Conservation (phyloP, 2,329 filamentous ascomycete genomes). For the Sphaerulina vaccinii region DNA sequence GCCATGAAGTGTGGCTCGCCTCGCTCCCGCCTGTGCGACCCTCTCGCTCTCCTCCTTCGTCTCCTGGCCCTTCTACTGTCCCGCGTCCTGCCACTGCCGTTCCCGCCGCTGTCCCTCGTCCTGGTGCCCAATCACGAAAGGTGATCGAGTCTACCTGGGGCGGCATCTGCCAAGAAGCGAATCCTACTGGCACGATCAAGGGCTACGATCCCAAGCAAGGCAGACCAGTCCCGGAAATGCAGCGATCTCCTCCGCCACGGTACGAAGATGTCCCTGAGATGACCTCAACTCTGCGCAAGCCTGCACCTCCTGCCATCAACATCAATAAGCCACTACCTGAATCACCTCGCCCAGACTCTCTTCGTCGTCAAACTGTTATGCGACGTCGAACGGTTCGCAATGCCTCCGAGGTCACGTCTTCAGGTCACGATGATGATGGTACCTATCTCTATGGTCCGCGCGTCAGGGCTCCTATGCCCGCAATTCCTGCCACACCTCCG, state of each 20-base stretch:
- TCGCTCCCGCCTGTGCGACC: not conserved
- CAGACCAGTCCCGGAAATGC: no score
- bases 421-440: not conserved
- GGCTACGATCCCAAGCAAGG: no score
- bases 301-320: not conserved
- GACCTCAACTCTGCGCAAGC: not conserved
- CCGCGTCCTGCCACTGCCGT: not conserved
- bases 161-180: not conserved
- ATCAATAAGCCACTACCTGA: not conserved
- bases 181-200: no score
- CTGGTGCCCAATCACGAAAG: not conserved
- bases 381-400: not conserved
- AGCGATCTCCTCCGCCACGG: no score
- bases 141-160: not conserved
- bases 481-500: not conserved
- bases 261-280: not conserved
- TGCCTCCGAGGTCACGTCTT: not conserved
- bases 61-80: not conserved
- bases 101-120: not conserved
- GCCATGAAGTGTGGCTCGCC: not conserved
- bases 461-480: not conserved
- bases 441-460: not conserved
- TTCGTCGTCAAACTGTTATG: not conserved
- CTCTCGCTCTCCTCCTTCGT: not conserved
- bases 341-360: not conserved